phyloP scores from a whole-genome alignment of 345 rosid genomes.

The Theobroma cacao region DNA sequence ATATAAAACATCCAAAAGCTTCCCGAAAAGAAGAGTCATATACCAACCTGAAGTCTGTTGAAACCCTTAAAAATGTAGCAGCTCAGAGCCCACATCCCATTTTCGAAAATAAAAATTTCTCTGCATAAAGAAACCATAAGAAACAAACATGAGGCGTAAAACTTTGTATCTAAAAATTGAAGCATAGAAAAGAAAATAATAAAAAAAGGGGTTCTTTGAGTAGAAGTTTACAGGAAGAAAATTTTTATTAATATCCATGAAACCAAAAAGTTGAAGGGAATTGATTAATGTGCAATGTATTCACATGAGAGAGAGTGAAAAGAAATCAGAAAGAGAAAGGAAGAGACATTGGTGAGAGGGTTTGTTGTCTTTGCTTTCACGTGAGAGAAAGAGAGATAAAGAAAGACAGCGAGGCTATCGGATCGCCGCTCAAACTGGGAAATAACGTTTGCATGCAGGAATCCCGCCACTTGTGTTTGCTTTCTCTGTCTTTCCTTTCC shows the following conservation, averaged over 20 bases:
- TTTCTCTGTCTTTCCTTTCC: slow-evolving; percentile 5
- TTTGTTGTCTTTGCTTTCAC: slow-evolving; percentile 29
- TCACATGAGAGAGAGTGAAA: slow-evolving; percentile 14
- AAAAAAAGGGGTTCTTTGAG: slow-evolving; percentile 3
- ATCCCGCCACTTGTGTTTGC: slow-evolving; percentile 54
- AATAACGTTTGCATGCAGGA: slow-evolving; percentile 44
- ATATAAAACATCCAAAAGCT: background rate
- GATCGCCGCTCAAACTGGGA: slow-evolving; percentile 59
- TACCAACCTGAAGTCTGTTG: background rate
- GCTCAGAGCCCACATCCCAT: background rate
- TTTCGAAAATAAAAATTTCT: background rate
- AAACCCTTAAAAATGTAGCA: background rate
- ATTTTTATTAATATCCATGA: slow-evolving; percentile 9
- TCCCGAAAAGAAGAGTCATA: background rate
- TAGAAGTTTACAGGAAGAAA: slow-evolving; percentile 17
- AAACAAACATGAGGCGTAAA: background rate
- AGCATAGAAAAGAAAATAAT: background rate
- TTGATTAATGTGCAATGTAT: background rate
- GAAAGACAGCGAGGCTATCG: slow-evolving; percentile 48
- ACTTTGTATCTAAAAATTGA: background rate
- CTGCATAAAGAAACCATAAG: background rate
- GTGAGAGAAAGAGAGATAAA: slow-evolving; percentile 27
- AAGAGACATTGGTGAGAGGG: slow-evolving; percentile 26
- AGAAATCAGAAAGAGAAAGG: slow-evolving; percentile 12
- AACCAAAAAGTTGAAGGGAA: slow-evolving; percentile 1